A percentile compares a stretch with the other conserved stretches of the same genome.
Conservation (phyloP, 2,329 filamentous ascomycete genomes). For the Colletotrichum euphorbiae region DNA sequence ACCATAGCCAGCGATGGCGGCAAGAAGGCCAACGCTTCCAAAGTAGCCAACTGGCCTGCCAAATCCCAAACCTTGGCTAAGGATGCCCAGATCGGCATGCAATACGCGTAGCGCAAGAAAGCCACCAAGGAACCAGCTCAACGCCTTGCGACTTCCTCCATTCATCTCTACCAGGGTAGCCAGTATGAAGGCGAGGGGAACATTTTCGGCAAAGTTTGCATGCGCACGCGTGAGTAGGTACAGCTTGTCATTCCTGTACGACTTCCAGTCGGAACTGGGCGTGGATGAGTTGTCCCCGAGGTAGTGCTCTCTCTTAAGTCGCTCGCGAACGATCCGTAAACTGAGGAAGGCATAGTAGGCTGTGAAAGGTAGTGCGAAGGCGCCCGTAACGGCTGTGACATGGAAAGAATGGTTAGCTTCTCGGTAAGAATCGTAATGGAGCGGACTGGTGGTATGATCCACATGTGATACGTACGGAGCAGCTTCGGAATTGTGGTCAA, state of each 20-base stretch:
- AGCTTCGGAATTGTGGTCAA: conserved; percentile 28
- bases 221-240: conserved; percentile 22
- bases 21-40: conserved; percentile 19
- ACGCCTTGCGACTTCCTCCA: conserved; percentile 14
- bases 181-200: conserved; percentile 15
- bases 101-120: conserved; percentile 19
- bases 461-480: conserved; percentile 17
- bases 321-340: conserved; percentile 21
- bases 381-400: conserved; percentile 16
- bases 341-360: conserved; percentile 31
- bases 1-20: conserved; percentile 10
- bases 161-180: conserved; percentile 18
- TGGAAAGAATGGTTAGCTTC: neutral
- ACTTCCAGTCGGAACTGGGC: neutral
- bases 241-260: conserved; percentile 6
- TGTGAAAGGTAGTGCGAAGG: conserved; percentile 30
- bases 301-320: conserved; percentile 18
- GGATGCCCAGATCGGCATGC: conserved; percentile 26
- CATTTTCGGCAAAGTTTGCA: conserved; percentile 26
- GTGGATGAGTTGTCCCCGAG: conserved; percentile 22
- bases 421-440: too few relatives aligned
- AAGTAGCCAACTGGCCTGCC: conserved; percentile 18
- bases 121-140: conserved; percentile 22
- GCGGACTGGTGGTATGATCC: too few relatives aligned
- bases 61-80: neutral